Conservation (phyloP, 2,329 filamentous ascomycete species). For the Alternaria solani region DNA sequence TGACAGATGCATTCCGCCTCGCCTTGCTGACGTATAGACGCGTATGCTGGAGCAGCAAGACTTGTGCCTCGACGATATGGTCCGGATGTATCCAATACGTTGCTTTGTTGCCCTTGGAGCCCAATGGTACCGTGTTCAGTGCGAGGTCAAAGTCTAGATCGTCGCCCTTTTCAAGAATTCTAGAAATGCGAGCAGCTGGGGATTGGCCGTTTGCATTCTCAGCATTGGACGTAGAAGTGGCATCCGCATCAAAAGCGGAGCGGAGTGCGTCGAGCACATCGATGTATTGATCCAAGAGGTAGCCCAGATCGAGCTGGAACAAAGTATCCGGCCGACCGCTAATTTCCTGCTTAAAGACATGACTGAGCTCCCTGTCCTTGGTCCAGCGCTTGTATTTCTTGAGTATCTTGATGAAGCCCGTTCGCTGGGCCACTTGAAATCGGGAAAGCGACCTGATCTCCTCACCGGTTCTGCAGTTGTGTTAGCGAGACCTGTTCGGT, state of each 20-base stretch:
- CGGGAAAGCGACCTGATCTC: constrained; percentile 75
- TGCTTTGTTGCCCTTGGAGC: constrained; percentile 55
- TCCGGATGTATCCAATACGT: constrained; percentile 64
- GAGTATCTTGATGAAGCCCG: constrained; percentile 81
- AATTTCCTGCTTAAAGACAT: constrained; percentile 72
- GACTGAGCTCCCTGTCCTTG: constrained; percentile 69
- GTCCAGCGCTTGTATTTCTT: constrained; percentile 94
- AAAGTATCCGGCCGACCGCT: constrained; percentile 75
- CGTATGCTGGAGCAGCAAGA: constrained; percentile 60
- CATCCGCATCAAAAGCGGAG: constrained; percentile 52
- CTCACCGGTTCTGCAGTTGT: constrained; percentile 65
- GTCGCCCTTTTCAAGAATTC: constrained; percentile 51
- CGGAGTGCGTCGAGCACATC: constrained; percentile 56
- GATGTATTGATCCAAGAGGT: constrained; percentile 59
- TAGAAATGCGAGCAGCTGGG: constrained; percentile 49
- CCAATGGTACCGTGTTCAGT: constrained; percentile 58
- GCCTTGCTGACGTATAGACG: constrained; percentile 48
- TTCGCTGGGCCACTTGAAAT: constrained; percentile 76
- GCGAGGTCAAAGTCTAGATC: constrained; percentile 60
- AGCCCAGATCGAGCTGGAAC: constrained; percentile 69
- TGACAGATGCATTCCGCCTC: constrained; percentile 26
- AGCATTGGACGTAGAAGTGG: constrained; percentile 16
- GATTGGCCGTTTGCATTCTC: constrained; percentile 29
- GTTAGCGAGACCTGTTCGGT: constrained; percentile 18
- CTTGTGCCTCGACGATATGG: constrained; percentile 62